These are phyloP conservation scores for Nephelium lappaceum DNA, from an alignment of 345 rosid genomes.

Conservation along the genomic window DNA sequence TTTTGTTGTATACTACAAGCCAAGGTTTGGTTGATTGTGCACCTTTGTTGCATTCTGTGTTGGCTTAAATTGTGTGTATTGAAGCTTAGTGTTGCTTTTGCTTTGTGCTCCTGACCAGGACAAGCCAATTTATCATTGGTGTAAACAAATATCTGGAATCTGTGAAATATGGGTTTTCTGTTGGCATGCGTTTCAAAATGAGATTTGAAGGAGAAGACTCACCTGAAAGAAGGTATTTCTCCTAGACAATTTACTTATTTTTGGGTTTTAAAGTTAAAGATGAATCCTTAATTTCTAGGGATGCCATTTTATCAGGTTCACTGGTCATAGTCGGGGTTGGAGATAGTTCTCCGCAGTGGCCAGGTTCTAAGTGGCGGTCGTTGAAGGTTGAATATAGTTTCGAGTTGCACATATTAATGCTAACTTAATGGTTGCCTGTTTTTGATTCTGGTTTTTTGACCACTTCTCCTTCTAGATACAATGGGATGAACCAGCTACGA, in stretches of 20 bases:
- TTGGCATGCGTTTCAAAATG: constrained; percentile 79
- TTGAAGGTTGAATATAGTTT: constrained; percentile 53
- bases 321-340: constrained; percentile 66
- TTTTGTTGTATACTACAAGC: constrained; percentile 75
- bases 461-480: constrained; percentile 45
- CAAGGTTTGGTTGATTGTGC: constrained; percentile 55
- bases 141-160: constrained; percentile 62
- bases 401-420: constrained; percentile 11
- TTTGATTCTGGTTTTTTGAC: constrained; percentile 28
- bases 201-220: constrained; percentile 83
- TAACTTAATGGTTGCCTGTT: constrained; percentile 17
- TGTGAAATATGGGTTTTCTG: constrained; percentile 41
- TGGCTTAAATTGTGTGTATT: not conserved
- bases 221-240: constrained; percentile 62
- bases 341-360: constrained; percentile 66
- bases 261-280: not conserved
- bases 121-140: constrained; percentile 65
- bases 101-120: constrained; percentile 39
- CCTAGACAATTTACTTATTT: not conserved
- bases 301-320: constrained; percentile 50
- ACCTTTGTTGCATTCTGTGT: not conserved
- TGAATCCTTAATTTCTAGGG: not conserved
- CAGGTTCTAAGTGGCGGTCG: constrained; percentile 72
- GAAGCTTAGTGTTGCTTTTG: not conserved
- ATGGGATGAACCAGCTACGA: constrained; percentile 80